Evolutionary conservation across 306 rosid genomes (phyloP), one percentile per base, ranked within the genome.

Genomic region (Lotus japonicus): DNA sequence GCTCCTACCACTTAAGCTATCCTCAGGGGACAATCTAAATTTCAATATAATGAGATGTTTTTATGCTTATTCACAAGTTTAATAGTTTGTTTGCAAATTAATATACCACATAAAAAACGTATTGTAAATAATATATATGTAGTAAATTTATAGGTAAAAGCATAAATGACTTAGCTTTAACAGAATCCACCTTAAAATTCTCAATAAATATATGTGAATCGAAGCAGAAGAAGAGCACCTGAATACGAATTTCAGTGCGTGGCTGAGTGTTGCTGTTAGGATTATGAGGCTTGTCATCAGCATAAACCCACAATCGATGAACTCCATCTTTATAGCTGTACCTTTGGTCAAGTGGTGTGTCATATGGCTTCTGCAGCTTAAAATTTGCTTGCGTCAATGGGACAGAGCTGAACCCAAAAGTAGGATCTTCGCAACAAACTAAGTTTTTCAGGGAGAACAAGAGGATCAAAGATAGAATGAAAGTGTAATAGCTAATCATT

Each of bases 381-480:
- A 84, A 68, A 35, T 72, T 76, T 51, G 71, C 52, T 13, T 58
- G 42, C 11, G 79, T 79, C 55, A 82, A 49, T 42, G 84, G 84
- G 15, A 85, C 81, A n/a, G 43, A 65, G 49, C 55, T 79, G 80
- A 85, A 85, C 2, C 85, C 89, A 55, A 61, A 33, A 10, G 83
- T 76, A 15, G 87, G 86, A 74, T 85, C 83, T 49, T 58, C 68
- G 21, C 41, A 71, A 44, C 42, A 76, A 14, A 52, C 74, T 45
- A 49, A 31, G 38, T 19, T 49, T 9, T 49, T 4, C 7, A 14
- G 9, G 43, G 33, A 46, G 3, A 53, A 2, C 5, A 58, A 0
- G 23, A 71, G 1, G 13, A 66, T 11, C 11, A 58, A 6, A 58
- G 28, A 65, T 10, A 66, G 31, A 52, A 66, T 59, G 11, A 7